Evolutionary conservation across 331 rosid species (phyloP).

Genomic region (Ulmus americana): DNA sequence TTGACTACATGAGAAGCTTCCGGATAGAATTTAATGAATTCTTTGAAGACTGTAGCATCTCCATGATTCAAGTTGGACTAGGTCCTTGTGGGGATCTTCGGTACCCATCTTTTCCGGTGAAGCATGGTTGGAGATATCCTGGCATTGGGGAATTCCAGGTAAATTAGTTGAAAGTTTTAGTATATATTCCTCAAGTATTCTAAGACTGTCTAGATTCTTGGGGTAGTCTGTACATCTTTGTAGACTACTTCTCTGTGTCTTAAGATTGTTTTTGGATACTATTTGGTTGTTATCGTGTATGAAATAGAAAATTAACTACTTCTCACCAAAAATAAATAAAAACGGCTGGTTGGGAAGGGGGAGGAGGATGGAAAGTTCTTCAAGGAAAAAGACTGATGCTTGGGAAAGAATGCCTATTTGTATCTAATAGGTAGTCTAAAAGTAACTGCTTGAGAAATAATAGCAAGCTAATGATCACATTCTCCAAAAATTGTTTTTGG

Average conservation of each 20-base stretch:
- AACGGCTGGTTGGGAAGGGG: too few species aligned
- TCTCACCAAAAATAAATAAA: too few species aligned
- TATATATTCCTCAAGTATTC: constrained; percentile 8
- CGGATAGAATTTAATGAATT: constrained; percentile 80
- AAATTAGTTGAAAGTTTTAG: constrained; percentile 15
- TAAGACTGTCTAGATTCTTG: constrained; percentile 8
- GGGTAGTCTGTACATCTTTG: background rate
- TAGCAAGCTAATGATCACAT: background rate
- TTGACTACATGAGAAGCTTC: constrained; percentile 98
- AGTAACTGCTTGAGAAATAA: background rate
- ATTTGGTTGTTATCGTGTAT: too few species aligned
- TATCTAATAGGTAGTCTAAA: background rate
- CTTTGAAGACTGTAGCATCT: constrained; percentile 65
- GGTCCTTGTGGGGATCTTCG: constrained; percentile 97
- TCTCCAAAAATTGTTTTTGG: background rate
- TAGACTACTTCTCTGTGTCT: background rate
- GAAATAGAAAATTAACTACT: too few species aligned
- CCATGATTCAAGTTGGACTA: constrained; percentile 82
- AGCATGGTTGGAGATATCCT: constrained; percentile 99
- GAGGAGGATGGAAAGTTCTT: too few species aligned
- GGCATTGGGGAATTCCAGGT: constrained; percentile 99
- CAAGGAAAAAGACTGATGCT: background rate
- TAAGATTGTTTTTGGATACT: too few species aligned
- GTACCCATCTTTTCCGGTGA: constrained; percentile 85
- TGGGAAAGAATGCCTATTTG: background rate